These are phyloP conservation scores for Naegleria gruberi DNA, from an alignment of 208 protist species.

Conservation along the genomic window DNA sequence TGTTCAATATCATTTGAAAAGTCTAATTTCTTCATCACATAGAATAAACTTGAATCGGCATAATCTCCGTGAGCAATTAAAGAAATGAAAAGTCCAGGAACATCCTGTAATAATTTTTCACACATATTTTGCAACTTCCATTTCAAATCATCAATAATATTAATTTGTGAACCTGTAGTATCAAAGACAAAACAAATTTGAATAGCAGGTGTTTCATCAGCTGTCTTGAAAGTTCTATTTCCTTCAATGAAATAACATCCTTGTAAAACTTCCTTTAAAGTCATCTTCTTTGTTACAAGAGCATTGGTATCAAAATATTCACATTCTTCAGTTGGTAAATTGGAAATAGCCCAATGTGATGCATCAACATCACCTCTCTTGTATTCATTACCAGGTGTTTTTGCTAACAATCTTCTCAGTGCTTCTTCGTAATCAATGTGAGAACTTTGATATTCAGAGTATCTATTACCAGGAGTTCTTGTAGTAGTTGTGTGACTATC, in stretches of 20 bases:
- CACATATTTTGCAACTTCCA: neutral
- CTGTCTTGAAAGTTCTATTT: neutral
- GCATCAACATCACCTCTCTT: neutral
- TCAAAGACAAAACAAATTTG: neutral
- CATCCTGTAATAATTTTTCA: neutral
- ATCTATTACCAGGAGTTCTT: neutral
- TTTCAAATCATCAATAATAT: neutral
- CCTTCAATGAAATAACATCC: neutral
- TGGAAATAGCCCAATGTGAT: neutral
- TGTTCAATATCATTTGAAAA: neutral
- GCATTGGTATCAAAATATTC: neutral
- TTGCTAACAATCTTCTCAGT: neutral
- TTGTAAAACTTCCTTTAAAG: neutral
- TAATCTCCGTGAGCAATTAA: slow-evolving; percentile 14
- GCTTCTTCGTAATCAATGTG: neutral
- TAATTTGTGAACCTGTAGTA: neutral
- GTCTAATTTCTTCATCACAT: neutral
- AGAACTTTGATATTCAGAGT: neutral
- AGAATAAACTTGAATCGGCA: neutral
- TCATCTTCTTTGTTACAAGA: neutral
- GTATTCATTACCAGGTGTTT: neutral
- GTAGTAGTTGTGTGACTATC: neutral
- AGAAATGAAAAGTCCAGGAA: neutral
- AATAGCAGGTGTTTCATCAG: neutral
- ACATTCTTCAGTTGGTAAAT: neutral